Conservation (phyloP, 1,284 basidiomycete genomes). For the Trametes polyzona region DNA sequence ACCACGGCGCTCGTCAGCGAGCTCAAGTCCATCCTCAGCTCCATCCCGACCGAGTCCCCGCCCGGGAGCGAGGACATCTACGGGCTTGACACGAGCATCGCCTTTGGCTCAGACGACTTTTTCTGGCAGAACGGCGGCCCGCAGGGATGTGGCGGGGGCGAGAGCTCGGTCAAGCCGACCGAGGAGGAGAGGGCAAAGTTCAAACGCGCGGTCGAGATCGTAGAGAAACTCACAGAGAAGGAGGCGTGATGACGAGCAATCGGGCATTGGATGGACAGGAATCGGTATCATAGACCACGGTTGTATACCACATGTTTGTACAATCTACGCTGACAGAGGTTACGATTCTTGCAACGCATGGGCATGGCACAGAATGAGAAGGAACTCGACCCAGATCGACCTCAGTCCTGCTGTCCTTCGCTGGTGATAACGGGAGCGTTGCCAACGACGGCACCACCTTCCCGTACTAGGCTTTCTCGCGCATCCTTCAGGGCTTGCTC, state of each 20-base stretch:
- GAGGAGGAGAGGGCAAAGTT: conserved; percentile 67
- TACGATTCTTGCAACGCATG: too few species aligned
- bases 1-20: conserved; percentile 52
- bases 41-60: conserved; percentile 59
- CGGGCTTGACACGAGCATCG: conserved; percentile 66
- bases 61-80: conserved; percentile 73
- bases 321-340: not conserved
- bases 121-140: conserved; percentile 68
- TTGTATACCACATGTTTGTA: not conserved
- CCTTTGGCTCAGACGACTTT: conserved; percentile 60
- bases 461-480: conserved; percentile 30
- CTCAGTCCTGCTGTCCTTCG: too few species aligned
- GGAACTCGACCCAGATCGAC: too few species aligned
- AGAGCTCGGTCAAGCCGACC: conserved; percentile 52
- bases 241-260: conserved; percentile 20
- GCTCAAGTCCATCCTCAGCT: conserved; percentile 60
- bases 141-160: conserved; percentile 57
- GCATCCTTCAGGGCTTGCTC: conserved; percentile 28
- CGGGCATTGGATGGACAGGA: not conserved
- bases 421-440: too few species aligned
- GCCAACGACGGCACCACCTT: conserved; percentile 34
- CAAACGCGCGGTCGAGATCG: conserved; percentile 67
- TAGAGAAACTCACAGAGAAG: conserved; percentile 53
- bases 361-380: too few species aligned
- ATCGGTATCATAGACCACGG: not conserved